Evolutionary conservation across 345 rosid species (phyloP), one percentile per base, ranked within the genome.

Genomic region (Murraya paniculata): DNA sequence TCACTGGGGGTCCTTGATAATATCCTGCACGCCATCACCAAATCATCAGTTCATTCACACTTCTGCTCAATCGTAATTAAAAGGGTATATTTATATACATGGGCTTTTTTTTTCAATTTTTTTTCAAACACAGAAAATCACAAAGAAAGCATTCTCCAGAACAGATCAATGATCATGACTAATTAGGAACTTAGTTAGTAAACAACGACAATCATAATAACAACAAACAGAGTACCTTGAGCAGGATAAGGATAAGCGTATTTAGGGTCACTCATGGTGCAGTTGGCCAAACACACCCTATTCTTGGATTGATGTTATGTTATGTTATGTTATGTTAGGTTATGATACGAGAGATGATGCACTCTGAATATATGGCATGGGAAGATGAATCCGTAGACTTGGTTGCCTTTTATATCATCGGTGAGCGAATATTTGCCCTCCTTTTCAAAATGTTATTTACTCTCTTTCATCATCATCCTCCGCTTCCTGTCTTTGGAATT

Each of bases 1-100:
- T 81, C 79, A 89, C 92, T 9, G 90, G 92, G 3, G 92, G 92
- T 14, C 90, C 92, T 82, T 89, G 92, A 79, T 89, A 87, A 78
- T 87, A 87, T 35, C 92, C 90, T 87, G 55, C 4, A 56, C 7
- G 7, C 2, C 55, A 75, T 19, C 66, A 65, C 24, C 50, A 45
- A 72, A 35, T 2, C 45, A 57, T 5, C 65, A 56, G 18, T 16
- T 53, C 7, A 53, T 53, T 14, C 6, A 53, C 56, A 11, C 48
- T 41, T 41, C 50, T 41, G 16, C 16, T 41, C 50, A 41, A 41
- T 41, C 50, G 50, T 3, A 41, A 41, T 41, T 41, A 41, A 41
- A 11, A 11, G 16, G 50, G 50, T 41, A 41, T 10, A 10, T 41
- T 10, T 11, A 39, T 2, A 9, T 39, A 2, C 2, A 2, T 39